Conservation (phyloP, 345 rosid species). For the Lenwebbia sp. region DNA sequence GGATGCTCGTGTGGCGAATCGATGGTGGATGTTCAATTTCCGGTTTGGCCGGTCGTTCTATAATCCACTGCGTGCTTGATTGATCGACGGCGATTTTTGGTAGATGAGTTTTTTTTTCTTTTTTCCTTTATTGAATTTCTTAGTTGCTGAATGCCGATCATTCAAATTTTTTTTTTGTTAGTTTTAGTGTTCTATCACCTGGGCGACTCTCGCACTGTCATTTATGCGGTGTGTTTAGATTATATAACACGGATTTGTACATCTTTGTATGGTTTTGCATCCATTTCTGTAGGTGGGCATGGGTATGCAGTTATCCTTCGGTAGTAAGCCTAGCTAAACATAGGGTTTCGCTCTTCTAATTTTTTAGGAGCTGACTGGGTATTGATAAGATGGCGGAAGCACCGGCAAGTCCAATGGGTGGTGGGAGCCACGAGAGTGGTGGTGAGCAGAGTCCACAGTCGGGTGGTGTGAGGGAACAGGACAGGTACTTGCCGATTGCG, state of each 20-base stretch:
- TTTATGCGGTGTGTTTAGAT: neutral
- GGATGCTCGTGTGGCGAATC: too few relatives aligned
- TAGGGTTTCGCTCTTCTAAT: neutral
- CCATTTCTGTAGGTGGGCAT: neutral
- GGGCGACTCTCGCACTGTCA: too few relatives aligned
- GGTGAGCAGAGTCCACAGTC: constrained; percentile 88
- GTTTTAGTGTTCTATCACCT: too few relatives aligned
- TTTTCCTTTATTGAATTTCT: neutral
- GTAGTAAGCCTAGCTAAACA: neutral
- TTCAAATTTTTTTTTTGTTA: too few relatives aligned
- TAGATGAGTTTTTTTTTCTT: neutral
- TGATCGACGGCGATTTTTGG: neutral
- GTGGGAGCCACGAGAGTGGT: constrained; percentile 32
- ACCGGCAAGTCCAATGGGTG: constrained; percentile 50
- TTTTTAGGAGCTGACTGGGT: neutral
- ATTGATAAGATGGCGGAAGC: constrained; percentile 33
- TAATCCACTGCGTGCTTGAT: neutral
- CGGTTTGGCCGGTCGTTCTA: neutral
- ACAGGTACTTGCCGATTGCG: constrained; percentile 87
- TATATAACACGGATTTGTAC: neutral
- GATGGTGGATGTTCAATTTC: too few relatives aligned
- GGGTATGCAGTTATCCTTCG: too few relatives aligned
- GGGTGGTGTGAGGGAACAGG: constrained; percentile 69
- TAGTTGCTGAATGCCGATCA: neutral
- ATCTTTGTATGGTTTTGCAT: neutral